Evolutionary conservation across 352 stramenopile species (phyloP), one percentile per base, ranked within the genome.

Genomic region (Nothophytophthora sp.): DNA sequence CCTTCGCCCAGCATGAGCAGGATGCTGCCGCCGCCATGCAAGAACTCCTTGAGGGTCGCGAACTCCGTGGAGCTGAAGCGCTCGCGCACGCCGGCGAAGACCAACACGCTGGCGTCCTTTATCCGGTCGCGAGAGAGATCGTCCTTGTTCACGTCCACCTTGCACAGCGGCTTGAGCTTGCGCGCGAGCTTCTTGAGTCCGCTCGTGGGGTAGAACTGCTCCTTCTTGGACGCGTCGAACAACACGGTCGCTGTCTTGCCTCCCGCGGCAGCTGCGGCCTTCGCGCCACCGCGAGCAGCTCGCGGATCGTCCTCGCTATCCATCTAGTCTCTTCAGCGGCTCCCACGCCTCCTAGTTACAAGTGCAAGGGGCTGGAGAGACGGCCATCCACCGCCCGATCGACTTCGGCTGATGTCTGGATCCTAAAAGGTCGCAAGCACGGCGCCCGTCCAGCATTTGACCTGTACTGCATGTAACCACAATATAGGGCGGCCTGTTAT

Each of bases 111-210:
- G 2, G 85, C 86, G 50, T 96, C 79, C 49, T 90, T 88, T 73
- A 98, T 91, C 46, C 81, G 67, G 58, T 97, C 86, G 27, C 72
- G 69, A 9, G 82, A 91, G 15, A 98, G 54, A 39, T 98, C 86
- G 55, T 98, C 92, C 76, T 98, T 98, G 83, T 98, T 99, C 46
- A 91, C 73, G 40, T 94, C 74, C 50, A 98, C 89, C 52, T 98
- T 98, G 48, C 80, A 87, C 9, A 70, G 63, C 29, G 73, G 58
- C 47, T 96, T 91, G 59, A 99, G 86, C 50, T 95, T 87, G 24
- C 93, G 77, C 45, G 86, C 89, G 45, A 98, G 84, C 60, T 96
- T 97, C 74, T 98, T 98, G 72, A 98, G 93, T 6, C 95, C 92
- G 22, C 55, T 86, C 9, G 78, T 92, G 16, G 88, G 82, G 50